A percentile compares a stretch with the other conserved stretches of the same genome.
Evolutionary conservation across 2,329 filamentous ascomycete genomes (phyloP).

Genomic region (Arthrobotrys entomopaga): DNA sequence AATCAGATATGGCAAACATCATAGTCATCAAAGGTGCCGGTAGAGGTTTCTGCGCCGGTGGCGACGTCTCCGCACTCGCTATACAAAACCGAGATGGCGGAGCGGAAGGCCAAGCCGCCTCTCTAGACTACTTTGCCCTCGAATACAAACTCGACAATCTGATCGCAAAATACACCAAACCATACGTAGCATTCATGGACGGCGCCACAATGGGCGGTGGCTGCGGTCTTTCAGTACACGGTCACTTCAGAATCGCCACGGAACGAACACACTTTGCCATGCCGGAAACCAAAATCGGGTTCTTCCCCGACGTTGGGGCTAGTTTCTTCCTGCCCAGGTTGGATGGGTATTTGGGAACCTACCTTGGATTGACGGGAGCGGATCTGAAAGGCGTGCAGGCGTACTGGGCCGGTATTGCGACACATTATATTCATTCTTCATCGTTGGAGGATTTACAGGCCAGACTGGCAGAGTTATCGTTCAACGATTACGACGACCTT

Average conservation of each 20-base stretch:
- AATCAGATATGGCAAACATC: slow-evolving; percentile 92
- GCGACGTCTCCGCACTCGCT: slow-evolving; percentile 85
- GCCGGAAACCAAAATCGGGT: slow-evolving; percentile 97
- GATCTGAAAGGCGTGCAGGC: slow-evolving; percentile 82
- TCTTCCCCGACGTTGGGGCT: slow-evolving; percentile 97
- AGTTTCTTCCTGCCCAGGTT: slow-evolving; percentile 95
- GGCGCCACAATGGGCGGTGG: slow-evolving; percentile 98
- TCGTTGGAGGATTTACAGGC: slow-evolving; percentile 82
- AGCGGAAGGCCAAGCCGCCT: slow-evolving; percentile 75
- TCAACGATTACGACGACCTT: slow-evolving; percentile 78
- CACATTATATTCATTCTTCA: slow-evolving; percentile 95
- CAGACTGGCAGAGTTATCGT: slow-evolving; percentile 87
- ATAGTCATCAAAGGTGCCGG: slow-evolving; percentile 88
- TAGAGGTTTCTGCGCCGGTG: slow-evolving; percentile 89
- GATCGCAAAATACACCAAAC: slow-evolving; percentile 92
- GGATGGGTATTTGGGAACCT: slow-evolving; percentile 86
- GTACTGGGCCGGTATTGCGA: slow-evolving; percentile 84
- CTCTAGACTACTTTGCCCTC: slow-evolving; percentile 85
- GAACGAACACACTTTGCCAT: slow-evolving; percentile 96
- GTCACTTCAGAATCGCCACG: slow-evolving; percentile 94
- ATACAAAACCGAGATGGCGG: slow-evolving; percentile 73
- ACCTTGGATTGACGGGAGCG: slow-evolving; percentile 91
- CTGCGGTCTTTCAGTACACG: slow-evolving; percentile 91
- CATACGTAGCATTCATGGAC: slow-evolving; percentile 95
- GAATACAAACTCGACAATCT: slow-evolving; percentile 97